These are phyloP conservation scores for Meyerozyma sp. DNA, from an alignment of 1,139 yeast genomes.

Conservation along the genomic window DNA sequence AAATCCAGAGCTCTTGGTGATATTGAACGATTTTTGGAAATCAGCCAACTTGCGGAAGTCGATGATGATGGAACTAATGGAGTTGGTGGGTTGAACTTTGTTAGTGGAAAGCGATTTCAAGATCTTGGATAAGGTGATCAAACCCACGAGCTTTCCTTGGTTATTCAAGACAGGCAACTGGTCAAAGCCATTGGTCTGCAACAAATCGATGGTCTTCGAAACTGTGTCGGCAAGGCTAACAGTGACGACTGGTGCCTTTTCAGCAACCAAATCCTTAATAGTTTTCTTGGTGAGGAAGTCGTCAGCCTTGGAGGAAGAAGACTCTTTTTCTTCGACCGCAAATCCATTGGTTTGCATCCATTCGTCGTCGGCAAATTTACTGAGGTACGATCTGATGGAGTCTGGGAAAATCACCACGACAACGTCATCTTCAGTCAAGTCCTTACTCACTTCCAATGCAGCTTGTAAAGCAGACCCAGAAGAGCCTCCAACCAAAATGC, in stretches of 20 bases:
- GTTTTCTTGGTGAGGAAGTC: conserved; percentile 45
- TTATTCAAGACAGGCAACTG: conserved; percentile 73
- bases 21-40: conserved; percentile 62
- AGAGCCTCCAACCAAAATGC: conserved; percentile 84
- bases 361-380: conserved; percentile 87
- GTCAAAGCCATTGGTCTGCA: conserved; percentile 77
- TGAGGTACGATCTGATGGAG: conserved; percentile 79
- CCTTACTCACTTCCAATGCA: conserved; percentile 65
- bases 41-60: conserved; percentile 73
- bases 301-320: conserved; percentile 43
- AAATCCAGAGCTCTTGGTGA: conserved; percentile 54
- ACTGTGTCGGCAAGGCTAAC: conserved; percentile 61
- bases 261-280: conserved; percentile 59
- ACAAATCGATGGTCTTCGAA: conserved; percentile 61
- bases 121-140: conserved; percentile 72
- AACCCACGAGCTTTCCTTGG: conserved; percentile 62
- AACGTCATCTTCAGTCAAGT: conserved; percentile 66
- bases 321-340: conserved; percentile 43
- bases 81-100: conserved; percentile 53
- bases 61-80: conserved; percentile 59
- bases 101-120: conserved; percentile 65
- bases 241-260: conserved; percentile 75
- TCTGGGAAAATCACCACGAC: conserved; percentile 86
- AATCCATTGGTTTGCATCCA: conserved; percentile 85
- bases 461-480: conserved; percentile 85